These are phyloP conservation scores for Talaromyces sp. DNA, from an alignment of 2,329 filamentous ascomycete species.

Conservation along the genomic window DNA sequence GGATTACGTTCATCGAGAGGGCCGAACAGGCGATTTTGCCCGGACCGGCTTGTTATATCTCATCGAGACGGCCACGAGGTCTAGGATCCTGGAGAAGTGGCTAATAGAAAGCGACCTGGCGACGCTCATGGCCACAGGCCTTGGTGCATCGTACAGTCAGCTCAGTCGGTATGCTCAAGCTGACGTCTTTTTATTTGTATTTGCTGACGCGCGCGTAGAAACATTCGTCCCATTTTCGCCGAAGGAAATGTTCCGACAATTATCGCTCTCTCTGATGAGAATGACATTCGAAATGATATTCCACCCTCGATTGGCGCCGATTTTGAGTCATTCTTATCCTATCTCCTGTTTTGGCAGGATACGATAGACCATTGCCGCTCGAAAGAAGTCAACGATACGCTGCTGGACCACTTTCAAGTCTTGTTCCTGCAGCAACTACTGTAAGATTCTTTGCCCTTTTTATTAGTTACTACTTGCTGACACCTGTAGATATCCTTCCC, in stretches of 20 bases:
- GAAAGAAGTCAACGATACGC: conserved; percentile 81
- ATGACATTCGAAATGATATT: conserved; percentile 67
- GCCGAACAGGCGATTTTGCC: conserved; percentile 91
- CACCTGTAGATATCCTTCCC: conserved; percentile 72
- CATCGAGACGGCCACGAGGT: conserved; percentile 85
- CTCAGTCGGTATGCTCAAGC: conserved; percentile 50
- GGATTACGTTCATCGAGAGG: conserved; percentile 95
- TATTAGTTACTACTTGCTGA: not conserved
- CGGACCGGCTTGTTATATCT: conserved; percentile 91
- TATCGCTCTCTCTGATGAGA: conserved; percentile 83
- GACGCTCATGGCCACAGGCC: conserved; percentile 91
- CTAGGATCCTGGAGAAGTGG: conserved; percentile 83
- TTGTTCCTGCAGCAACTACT: conserved; percentile 92
- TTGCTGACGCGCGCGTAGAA: conserved; percentile 44
- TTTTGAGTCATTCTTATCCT: conserved; percentile 88
- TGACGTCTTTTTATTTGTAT: not conserved
- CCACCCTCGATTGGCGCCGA: conserved; percentile 80
- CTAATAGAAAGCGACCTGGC: conserved; percentile 95
- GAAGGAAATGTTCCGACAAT: conserved; percentile 71
- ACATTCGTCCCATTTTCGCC: conserved; percentile 75
- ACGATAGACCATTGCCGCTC: conserved; percentile 94
- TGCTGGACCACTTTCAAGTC: conserved; percentile 95
- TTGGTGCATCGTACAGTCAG: conserved; percentile 73
- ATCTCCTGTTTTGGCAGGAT: conserved; percentile 96
- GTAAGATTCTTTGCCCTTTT: conserved; percentile 45